These are phyloP conservation scores for Neolentinus lepideus DNA, from an alignment of 1,284 basidiomycete species.

Conservation along the genomic window DNA sequence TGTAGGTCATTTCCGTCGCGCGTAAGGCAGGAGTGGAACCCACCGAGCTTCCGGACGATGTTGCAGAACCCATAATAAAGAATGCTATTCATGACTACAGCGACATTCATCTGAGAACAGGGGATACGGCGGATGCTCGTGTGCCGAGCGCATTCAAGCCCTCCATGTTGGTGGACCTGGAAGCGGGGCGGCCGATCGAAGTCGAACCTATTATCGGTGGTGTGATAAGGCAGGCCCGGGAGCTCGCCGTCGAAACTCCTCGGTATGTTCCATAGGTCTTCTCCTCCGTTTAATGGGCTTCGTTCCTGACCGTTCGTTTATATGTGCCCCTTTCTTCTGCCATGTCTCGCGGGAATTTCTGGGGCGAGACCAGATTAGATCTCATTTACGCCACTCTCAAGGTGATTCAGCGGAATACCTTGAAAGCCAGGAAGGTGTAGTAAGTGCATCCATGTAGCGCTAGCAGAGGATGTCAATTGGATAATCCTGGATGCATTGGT, in stretches of 20 bases:
- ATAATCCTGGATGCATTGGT: neutral
- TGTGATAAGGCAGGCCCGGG: constrained; percentile 10
- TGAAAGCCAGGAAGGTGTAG: neutral
- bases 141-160: constrained; percentile 11
- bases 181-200: constrained; percentile 15
- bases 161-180: constrained; percentile 15
- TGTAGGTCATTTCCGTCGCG: constrained; percentile 28
- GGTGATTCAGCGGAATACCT: constrained; percentile 7
- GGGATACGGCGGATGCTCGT: neutral
- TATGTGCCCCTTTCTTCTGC: neutral
- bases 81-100: constrained; percentile 10
- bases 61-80: constrained; percentile 6
- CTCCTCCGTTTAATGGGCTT: neutral
- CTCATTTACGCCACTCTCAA: constrained; percentile 10
- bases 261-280: constrained; percentile 8
- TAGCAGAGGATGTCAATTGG: neutral
- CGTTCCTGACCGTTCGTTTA: constrained; percentile 1
- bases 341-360: neutral
- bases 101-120: constrained; percentile 8
- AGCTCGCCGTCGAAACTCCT: constrained; percentile 9
- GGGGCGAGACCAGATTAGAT: constrained; percentile 1
- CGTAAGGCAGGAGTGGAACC: constrained; percentile 16
- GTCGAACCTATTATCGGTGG: constrained; percentile 15
- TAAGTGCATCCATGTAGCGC: neutral
- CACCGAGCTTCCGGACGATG: constrained; percentile 11